Conservation (phyloP, 1,139 yeast species). For the Petasospora rhodanensis region DNA sequence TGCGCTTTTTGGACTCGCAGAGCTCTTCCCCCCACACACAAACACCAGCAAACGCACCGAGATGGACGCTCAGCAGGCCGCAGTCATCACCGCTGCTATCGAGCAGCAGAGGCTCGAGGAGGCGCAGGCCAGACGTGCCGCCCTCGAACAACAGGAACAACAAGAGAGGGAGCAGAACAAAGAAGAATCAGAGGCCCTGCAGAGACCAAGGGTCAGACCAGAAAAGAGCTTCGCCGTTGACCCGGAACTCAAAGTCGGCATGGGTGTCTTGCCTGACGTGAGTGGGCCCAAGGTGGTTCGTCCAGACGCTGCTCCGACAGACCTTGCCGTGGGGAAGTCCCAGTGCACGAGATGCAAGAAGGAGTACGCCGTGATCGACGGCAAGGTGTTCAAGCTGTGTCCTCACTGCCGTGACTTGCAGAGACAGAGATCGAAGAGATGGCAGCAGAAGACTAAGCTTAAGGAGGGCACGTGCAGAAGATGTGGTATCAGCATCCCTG, state of each 20-base stretch:
- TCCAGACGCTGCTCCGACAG: conserved; percentile 1
- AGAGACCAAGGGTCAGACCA: not conserved
- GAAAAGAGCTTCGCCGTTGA: conserved; percentile 21
- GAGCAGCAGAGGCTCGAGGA: conserved; percentile 17
- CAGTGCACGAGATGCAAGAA: conserved; percentile 58
- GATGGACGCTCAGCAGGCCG: conserved; percentile 22
- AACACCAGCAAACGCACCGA: not conserved
- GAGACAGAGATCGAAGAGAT: conserved; percentile 55
- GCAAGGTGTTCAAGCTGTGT: conserved; percentile 52
- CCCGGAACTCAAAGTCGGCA: conserved; percentile 21
- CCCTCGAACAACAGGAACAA: conserved; percentile 3
- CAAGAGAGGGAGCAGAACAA: not conserved
- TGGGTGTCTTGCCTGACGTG: conserved; percentile 20
- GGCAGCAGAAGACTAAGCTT: conserved; percentile 60
- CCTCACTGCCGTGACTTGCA: conserved; percentile 62
- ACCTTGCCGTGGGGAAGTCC: conserved; percentile 6
- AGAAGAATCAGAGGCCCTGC: not conserved
- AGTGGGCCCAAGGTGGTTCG: conserved; percentile 16
- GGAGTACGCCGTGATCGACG: conserved; percentile 46
- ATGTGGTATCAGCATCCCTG: conserved; percentile 53
- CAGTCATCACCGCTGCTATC: conserved; percentile 21
- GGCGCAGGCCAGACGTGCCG: conserved; percentile 5
- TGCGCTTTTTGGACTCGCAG: conserved; percentile 1
- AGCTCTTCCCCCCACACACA: not conserved
- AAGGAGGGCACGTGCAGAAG: conserved; percentile 61